phyloP scores from a whole-genome alignment of 2,329 filamentous ascomycete genomes.

The Neurospora sp. region DNA sequence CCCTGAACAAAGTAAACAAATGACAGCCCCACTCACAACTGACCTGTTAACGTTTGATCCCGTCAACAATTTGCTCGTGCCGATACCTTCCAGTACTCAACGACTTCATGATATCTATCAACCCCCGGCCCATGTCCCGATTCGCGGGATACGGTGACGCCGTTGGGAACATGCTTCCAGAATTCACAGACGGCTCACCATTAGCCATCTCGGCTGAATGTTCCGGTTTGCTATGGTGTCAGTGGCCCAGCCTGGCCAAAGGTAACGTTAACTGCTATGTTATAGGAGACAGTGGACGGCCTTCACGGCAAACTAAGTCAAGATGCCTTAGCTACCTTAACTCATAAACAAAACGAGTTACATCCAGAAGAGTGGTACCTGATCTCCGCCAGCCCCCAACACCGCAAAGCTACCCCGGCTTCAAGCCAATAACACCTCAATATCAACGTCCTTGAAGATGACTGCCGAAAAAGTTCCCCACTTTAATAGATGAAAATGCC shows the following conservation, averaged over 20 bases:
- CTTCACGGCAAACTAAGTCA: background rate
- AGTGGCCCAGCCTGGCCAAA: conserved; percentile 2
- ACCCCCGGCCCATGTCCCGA: background rate
- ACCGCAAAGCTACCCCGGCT: conserved; percentile 4
- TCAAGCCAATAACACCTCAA: conserved; percentile 8
- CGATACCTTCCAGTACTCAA: too few species aligned
- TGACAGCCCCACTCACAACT: background rate
- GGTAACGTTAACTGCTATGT: conserved; percentile 8
- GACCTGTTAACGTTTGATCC: background rate
- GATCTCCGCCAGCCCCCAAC: background rate
- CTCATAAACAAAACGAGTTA: background rate
- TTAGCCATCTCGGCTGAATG: conserved; percentile 20
- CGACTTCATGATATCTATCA: background rate
- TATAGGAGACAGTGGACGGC: background rate
- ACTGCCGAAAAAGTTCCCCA: conserved; percentile 6
- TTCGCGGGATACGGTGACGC: background rate
- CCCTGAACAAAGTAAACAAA: background rate
- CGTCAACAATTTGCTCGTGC: too few species aligned
- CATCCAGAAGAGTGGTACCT: conserved; percentile 1
- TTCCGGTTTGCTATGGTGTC: background rate
- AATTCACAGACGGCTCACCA: conserved; percentile 1
- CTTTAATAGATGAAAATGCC: conserved; percentile 4
- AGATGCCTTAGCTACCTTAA: too few species aligned
- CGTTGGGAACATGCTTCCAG: background rate
- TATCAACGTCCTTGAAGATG: conserved; percentile 5